Conservation (phyloP, 768 basidiomycete species). For the Cystofilobasidium macerans region DNA sequence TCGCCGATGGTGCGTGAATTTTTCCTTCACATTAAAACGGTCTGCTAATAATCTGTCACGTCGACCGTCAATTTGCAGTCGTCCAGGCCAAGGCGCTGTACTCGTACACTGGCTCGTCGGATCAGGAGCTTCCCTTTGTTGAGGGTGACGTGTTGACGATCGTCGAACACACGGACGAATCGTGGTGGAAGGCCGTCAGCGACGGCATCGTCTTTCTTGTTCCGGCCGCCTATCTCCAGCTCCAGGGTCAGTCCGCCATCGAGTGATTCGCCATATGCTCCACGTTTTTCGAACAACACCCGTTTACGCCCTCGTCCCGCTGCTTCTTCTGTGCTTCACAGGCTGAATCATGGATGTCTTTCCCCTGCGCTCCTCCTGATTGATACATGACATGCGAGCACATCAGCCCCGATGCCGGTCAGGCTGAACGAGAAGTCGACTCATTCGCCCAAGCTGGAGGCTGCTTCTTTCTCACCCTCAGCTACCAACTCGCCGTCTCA, state of each 20-base stretch:
- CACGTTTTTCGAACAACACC: background rate
- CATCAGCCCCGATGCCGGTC: too few species aligned
- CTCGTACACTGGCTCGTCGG: slow-evolving; percentile 54
- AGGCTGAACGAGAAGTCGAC: too few species aligned
- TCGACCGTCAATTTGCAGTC: slow-evolving; percentile 30
- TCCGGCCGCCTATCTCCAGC: slow-evolving; percentile 80
- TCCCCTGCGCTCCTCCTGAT: slow-evolving; percentile 32
- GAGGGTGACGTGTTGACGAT: slow-evolving; percentile 70
- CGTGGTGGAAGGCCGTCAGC: slow-evolving; percentile 95
- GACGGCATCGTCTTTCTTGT: slow-evolving; percentile 78
- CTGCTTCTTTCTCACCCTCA: too few species aligned
- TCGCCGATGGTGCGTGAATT: slow-evolving; percentile 51
- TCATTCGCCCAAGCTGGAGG: too few species aligned
- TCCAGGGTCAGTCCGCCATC: slow-evolving; percentile 62
- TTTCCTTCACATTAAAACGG: too few species aligned
- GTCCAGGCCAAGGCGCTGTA: slow-evolving; percentile 70
- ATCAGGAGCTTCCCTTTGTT: slow-evolving; percentile 73
- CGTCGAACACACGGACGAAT: slow-evolving; percentile 68
- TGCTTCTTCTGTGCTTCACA: slow-evolving; percentile 44
- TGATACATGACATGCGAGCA: too few species aligned
- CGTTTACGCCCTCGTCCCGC: slow-evolving; percentile 41
- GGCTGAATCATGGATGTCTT: slow-evolving; percentile 22
- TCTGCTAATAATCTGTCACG: background rate
- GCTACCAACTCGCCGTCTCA: too few species aligned
- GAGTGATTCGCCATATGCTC: too few species aligned